Evolutionary conservation across 148 eudicot species (phyloP), one percentile per base, ranked within the genome.

Genomic region (Chenopodium quinoa): DNA sequence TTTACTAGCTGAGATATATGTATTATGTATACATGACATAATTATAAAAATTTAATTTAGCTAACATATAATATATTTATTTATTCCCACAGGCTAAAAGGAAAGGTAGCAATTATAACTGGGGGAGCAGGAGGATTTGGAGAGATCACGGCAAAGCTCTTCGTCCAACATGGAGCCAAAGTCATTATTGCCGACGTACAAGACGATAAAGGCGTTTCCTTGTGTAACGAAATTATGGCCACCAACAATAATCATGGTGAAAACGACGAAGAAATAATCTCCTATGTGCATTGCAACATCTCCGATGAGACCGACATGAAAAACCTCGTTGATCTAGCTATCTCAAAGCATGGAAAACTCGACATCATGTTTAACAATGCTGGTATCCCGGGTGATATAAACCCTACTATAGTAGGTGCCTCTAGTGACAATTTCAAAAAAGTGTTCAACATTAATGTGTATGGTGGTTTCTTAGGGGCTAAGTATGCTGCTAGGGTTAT

Each of bases 51-150:
- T 37, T 34, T 37, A 37, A 37, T 37, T 37, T 37, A 37, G 44
- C 44, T 37, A 37, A 37, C 13, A 48, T 48, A 0, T 56, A 56
- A 56, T 17, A 11, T 3, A 54, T 54, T 10, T 56, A 17, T 56
- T 37, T 11, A 48, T 56, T 13, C 16, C 20, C 3, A n/a, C 79
- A 91, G 92, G 86, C 73, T 91, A 34, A 73, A 73, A 65, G 89
- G 86, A 4, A 89, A 88, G 68, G 90, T 88, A 0, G 90, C 89
- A 8, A 86, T 91, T 1, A 89, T 91, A 58, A 91, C 92, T 1
- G 91, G 94, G 1, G 94, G 92, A 25, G 91, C 94, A 29, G 85
- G 92, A 17, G 94, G 94, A 12, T 86, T 91, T 4, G 94, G 94
- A 20, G 92, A 86, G 40, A 40, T 80, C 71, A 80, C 89, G 4